Conservation (phyloP, 495 filamentous ascomycete species). For the Penicillium soppii region DNA sequence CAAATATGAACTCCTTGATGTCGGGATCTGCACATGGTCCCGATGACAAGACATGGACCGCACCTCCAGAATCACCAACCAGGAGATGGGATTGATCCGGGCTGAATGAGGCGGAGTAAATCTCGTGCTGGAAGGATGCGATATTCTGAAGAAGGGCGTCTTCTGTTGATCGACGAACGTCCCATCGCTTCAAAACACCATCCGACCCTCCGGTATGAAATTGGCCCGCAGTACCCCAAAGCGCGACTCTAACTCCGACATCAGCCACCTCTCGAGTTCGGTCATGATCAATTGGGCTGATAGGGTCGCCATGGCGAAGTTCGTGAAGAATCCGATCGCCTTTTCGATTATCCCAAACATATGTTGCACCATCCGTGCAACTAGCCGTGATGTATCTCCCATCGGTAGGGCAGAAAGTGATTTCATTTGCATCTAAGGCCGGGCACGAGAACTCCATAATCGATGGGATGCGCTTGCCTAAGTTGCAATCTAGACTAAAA, state of each 20-base stretch:
- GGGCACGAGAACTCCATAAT: conserved; percentile 60
- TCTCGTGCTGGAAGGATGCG: conserved; percentile 46
- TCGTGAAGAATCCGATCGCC: conserved; percentile 58
- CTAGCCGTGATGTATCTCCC: conserved; percentile 69
- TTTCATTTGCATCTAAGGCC: conserved; percentile 84
- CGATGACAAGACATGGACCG: conserved; percentile 64
- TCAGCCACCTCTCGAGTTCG: conserved; percentile 65
- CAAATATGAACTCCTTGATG: conserved; percentile 18
- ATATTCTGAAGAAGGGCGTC: conserved; percentile 64
- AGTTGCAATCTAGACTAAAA: conserved; percentile 37
- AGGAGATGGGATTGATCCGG: conserved; percentile 69
- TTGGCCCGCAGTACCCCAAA: conserved; percentile 73
- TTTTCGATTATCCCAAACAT: conserved; percentile 79
- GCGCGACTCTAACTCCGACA: conserved; percentile 74
- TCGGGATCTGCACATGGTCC: conserved; percentile 28
- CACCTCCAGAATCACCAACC: conserved; percentile 73
- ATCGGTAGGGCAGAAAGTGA: conserved; percentile 52
- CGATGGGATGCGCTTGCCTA: conserved; percentile 23
- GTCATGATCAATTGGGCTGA: conserved; percentile 59
- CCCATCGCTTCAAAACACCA: conserved; percentile 83
- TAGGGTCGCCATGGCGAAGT: conserved; percentile 66
- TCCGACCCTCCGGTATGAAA: conserved; percentile 93
- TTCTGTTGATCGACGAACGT: conserved; percentile 60
- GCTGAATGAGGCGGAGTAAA: conserved; percentile 67
- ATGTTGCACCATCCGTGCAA: conserved; percentile 79